phyloP scores from a whole-genome alignment of 768 basidiomycete genomes.

The Termitomyces sp. region DNA sequence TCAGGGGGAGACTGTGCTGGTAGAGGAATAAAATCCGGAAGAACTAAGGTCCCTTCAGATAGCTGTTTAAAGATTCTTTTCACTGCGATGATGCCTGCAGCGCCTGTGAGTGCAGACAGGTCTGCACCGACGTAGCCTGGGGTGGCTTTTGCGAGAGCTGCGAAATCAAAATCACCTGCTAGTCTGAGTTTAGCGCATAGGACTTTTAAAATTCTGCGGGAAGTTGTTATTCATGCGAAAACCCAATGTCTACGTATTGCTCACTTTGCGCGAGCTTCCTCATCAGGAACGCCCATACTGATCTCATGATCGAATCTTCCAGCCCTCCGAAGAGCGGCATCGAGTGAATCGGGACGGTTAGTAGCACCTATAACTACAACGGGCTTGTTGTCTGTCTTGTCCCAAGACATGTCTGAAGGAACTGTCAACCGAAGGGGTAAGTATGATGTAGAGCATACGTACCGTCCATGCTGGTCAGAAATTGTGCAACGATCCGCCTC shows the following conservation, averaged over 20 bases:
- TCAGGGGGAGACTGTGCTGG: constrained; percentile 14
- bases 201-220: constrained; percentile 73
- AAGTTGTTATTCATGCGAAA: not conserved
- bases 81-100: constrained; percentile 93
- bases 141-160: constrained; percentile 82
- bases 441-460: constrained; percentile 17
- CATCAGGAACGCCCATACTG: constrained; percentile 94
- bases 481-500: constrained; percentile 93
- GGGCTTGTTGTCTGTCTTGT: constrained; percentile 88
- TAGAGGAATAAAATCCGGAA: constrained; percentile 38
- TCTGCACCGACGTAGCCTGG: constrained; percentile 99
- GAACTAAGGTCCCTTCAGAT: constrained; percentile 58
- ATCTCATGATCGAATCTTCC: constrained; percentile 98
- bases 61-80: constrained; percentile 90
- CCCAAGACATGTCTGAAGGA: constrained; percentile 84
- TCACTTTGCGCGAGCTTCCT: constrained; percentile 85
- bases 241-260: constrained; percentile 20
- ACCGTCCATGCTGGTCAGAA: constrained; percentile 99
- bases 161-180: constrained; percentile 86
- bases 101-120: constrained; percentile 83
- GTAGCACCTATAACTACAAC: constrained; percentile 96
- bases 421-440: not conserved
- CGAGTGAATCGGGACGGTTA: constrained; percentile 92
- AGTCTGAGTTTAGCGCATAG: constrained; percentile 81
- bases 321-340: constrained; percentile 88